Evolutionary conservation across 768 basidiomycete species (phyloP), one percentile per base, ranked within the genome.

Genomic region (Mycena capillaripes): DNA sequence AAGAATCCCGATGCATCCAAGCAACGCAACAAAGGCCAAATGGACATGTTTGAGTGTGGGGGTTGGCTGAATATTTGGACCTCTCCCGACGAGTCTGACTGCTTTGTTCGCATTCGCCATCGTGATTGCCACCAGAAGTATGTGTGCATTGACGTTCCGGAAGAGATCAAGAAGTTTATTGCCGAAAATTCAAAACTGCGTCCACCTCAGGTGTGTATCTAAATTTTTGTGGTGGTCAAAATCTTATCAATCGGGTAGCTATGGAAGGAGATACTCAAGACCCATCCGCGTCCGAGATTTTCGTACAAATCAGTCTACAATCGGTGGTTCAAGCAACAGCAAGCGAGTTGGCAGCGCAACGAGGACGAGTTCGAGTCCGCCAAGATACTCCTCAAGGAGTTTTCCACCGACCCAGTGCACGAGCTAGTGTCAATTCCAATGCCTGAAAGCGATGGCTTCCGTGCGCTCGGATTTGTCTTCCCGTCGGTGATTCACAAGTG

Each of bases 361-460:
- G 56, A 72, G 0, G 75, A 78, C 34, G 72, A 77, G 53, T n/a
- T 76, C 6, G 58, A 66, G 58, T 78, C 77, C 10, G 76, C 78
- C 1, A 62, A 60, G 21, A 73, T 59, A 2, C 46, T 78, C 0
- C 48, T 78, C 2, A 48, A 73, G 40, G 69, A 75, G 40, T 56
- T 56, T 23, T 19, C 61, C n/a, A 19, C 12, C 17, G 48, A 63
- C 27, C 58, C 67, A 7, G 27, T 12, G 10, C 53, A 62, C 32
- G 3, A 53, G 23, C 40, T 70, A 2, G 69, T 6, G 29, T 23
- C n/a, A 3, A 70, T 70, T 25, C 40, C 60, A 11, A n/a, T 70
- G 61, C 69, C 69, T 6, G 52, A 70, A 17, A 52, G n/a, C 42
- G 53, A 48, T 16, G 52, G 58, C 16, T 63, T 40, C 19, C 50